Base-by-base conservation (phyloP, 805 yeast species). In the Saccharomycodes ludwigii region DNA sequence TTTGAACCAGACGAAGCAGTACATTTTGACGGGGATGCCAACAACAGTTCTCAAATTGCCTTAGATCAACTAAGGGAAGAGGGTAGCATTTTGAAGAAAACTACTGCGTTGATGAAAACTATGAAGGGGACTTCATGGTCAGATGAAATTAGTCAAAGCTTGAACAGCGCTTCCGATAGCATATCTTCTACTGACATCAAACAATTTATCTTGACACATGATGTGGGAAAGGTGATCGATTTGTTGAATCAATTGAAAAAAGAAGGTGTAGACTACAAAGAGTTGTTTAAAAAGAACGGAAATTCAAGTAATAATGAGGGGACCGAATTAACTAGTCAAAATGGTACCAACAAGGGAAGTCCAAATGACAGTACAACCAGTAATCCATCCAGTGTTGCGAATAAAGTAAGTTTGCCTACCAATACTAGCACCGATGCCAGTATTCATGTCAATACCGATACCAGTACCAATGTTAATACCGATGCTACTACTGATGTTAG, bases 231-330 rank as follows among this genome's bases (percentile, higher is more conserved):
- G 18, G 53, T 65, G 10, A 46, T 59, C 7, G 53, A 52, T 13
- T 52, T 59, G 5, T 46, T 67, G 27, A 58, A 58, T 28, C 52
- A 55, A 19, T 40, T 67, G 34, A 63, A 63, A 34, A 48, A 43
- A 6, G 48, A 53, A 19, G 71, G 71, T 4, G 54, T 65, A 11
- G 47, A 58, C 13, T 36, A 66, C n/a, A 54, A 58, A 21, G 53
- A 53, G 24, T 40, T 55, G 12, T 56, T 56, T 36, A 52, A 48
- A 34, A 55, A 54, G 30, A 39, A 40, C n/a, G n/a, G n/a, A n/a
- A n/a, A n/a, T n/a, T n/a, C n/a, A n/a, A n/a, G n/a, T n/a, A n/a
- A n/a, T n/a, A n/a, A n/a, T n/a, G n/a, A n/a, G n/a, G n/a, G n/a
- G n/a, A n/a, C n/a, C n/a, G n/a, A n/a, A n/a, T n/a, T n/a, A n/a